These are phyloP conservation scores for Ilex asprella DNA, from an alignment of 257 asterid genomes.

Conservation along the genomic window DNA sequence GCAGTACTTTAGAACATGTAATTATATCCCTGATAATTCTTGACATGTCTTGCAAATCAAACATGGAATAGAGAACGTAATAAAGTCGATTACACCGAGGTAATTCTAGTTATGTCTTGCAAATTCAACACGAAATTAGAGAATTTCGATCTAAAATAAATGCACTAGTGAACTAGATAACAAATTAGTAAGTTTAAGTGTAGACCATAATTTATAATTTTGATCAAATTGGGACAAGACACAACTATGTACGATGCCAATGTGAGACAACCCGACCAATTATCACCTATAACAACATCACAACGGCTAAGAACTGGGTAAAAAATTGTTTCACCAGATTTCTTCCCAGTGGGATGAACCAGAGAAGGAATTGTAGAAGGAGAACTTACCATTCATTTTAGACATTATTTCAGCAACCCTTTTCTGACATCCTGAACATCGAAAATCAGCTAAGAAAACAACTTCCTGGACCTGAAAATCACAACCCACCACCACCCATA, in stretches of 20 bases:
- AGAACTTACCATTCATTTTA: conserved; percentile 54
- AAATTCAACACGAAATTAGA: too few species aligned
- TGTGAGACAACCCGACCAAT: neutral
- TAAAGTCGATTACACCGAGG: too few species aligned
- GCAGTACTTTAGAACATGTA: too few species aligned
- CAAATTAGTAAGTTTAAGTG: too few species aligned
- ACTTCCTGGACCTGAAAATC: conserved; percentile 31
- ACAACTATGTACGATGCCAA: neutral
- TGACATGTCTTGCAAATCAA: too few species aligned
- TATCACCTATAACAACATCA: neutral
- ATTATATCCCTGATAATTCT: too few species aligned
- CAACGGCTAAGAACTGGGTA: neutral
- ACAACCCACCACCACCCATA: too few species aligned
- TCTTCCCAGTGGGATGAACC: neutral
- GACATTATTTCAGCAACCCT: conserved; percentile 71
- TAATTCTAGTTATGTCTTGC: too few species aligned
- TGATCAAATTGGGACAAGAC: neutral
- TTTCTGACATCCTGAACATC: conserved; percentile 62
- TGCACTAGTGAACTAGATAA: too few species aligned
- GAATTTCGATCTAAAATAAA: too few species aligned
- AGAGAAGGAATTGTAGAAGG: neutral
- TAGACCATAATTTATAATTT: too few species aligned
- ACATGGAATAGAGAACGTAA: too few species aligned
- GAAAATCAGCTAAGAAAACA: conserved; percentile 72
- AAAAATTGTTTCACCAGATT: neutral